These are phyloP conservation scores for Carex cristatella DNA, from an alignment of 176 grass and related monocot genomes.

Conservation along the genomic window DNA sequence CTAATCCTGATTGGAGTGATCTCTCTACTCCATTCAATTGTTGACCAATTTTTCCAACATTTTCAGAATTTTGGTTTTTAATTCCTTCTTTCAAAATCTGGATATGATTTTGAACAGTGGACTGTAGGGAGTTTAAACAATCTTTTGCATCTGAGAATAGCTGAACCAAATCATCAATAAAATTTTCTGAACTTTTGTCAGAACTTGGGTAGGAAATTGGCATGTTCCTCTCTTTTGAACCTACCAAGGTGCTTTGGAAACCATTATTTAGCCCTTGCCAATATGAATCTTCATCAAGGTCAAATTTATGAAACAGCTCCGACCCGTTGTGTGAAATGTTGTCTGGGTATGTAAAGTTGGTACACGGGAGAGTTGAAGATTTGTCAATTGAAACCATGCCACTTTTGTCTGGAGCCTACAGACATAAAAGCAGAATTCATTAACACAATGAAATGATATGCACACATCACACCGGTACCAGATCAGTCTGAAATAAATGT, in stretches of 20 bases:
- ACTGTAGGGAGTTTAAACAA: conserved; percentile 7
- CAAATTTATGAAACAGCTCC: conserved; percentile 30
- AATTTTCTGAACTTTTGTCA: conserved; percentile 15
- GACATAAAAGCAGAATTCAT: not conserved
- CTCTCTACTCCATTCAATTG: conserved; percentile 48
- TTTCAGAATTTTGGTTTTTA: conserved; percentile 32
- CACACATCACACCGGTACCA: not conserved
- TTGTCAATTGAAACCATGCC: conserved; percentile 5
- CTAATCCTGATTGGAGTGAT: conserved; percentile 50
- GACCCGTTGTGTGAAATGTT: conserved; percentile 19
- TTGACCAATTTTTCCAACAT: conserved; percentile 40
- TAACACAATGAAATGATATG: not conserved
- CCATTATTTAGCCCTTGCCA: conserved; percentile 32
- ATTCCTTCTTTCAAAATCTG: conserved; percentile 52
- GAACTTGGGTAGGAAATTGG: conserved; percentile 15
- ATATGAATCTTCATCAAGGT: conserved; percentile 41
- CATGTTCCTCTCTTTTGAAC: conserved; percentile 20
- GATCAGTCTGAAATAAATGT: too few species aligned
- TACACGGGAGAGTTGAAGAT: conserved; percentile 7
- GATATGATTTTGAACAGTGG: conserved; percentile 40
- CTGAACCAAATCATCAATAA: conserved; percentile 6
- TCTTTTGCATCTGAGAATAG: conserved; percentile 19
- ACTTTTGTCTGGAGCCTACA: not conserved
- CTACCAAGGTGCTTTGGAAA: conserved; percentile 20
- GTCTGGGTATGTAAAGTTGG: not conserved